Evolutionary conservation across 2,329 filamentous ascomycete species (phyloP).

Genomic region (Claviceps pazoutovae): DNA sequence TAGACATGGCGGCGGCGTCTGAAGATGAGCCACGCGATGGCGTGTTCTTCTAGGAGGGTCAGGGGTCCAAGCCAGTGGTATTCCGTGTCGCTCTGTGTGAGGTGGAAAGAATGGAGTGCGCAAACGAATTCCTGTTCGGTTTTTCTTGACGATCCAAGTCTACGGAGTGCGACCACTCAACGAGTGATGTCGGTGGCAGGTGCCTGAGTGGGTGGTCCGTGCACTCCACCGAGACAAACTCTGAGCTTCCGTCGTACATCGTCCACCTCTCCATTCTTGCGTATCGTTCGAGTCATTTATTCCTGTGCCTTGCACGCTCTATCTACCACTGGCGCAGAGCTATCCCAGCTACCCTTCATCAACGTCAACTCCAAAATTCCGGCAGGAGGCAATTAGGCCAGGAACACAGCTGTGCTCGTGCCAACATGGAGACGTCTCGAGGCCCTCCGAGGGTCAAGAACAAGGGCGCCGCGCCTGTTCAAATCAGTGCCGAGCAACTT

Average conservation of each 20-base stretch:
- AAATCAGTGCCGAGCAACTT: slow-evolving; percentile 95
- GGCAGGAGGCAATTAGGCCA: background rate
- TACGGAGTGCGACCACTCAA: too few relatives aligned
- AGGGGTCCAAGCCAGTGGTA: background rate
- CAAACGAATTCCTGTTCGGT: background rate
- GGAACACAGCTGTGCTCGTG: background rate
- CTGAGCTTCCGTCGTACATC: background rate
- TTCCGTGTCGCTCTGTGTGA: background rate
- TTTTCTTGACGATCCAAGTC: background rate
- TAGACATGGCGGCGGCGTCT: slow-evolving; percentile 51
- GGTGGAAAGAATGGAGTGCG: background rate
- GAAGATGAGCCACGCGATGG: background rate
- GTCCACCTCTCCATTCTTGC: slow-evolving; percentile 5
- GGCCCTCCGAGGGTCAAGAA: slow-evolving; percentile 96
- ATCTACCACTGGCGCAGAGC: background rate
- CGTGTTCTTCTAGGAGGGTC: too few relatives aligned
- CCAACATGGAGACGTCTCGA: slow-evolving; percentile 69
- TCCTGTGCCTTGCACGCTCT: background rate
- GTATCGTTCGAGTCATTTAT: background rate
- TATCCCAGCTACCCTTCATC: background rate
- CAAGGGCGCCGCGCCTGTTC: slow-evolving; percentile 80
- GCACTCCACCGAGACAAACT: slow-evolving; percentile 1
- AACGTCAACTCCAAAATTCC: too few relatives aligned
- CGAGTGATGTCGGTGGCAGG: slow-evolving; percentile 8
- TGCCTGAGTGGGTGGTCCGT: slow-evolving; percentile 3